Evolutionary conservation across 2,329 filamentous ascomycete species (phyloP).

Genomic region (Eutypa lata): DNA sequence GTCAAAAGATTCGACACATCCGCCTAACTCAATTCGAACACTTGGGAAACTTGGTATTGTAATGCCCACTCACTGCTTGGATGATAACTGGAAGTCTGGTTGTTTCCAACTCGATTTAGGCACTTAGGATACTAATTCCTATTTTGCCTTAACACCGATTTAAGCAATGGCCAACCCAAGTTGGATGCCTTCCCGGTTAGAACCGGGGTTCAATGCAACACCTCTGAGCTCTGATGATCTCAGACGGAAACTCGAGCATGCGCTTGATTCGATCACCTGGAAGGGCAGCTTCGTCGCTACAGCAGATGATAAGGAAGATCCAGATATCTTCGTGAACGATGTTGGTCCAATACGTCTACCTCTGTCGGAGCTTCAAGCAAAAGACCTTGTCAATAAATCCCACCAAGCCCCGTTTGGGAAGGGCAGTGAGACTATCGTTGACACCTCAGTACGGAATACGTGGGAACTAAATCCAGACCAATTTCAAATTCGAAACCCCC

Average conservation of each 20-base stretch:
- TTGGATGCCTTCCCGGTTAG: too few relatives aligned
- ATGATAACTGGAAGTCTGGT: too few relatives aligned
- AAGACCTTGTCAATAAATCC: conserved; percentile 23
- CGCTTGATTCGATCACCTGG: conserved; percentile 1
- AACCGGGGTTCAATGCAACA: too few relatives aligned
- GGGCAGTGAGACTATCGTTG: neutral
- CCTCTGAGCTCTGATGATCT: neutral
- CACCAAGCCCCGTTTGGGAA: neutral
- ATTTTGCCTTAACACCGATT: too few relatives aligned
- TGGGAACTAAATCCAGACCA: neutral
- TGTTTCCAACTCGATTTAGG: too few relatives aligned
- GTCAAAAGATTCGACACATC: too few relatives aligned
- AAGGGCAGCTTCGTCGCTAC: conserved; percentile 1
- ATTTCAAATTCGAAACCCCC: neutral
- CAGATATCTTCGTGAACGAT: conserved; percentile 7
- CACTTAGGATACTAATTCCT: too few relatives aligned
- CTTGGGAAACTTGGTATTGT: too few relatives aligned
- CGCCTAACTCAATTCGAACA: too few relatives aligned
- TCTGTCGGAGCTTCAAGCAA: conserved; percentile 19
- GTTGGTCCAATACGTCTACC: conserved; percentile 22
- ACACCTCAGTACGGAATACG: neutral
- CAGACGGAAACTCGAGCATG: neutral
- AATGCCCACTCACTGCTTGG: too few relatives aligned
- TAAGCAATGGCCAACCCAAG: too few relatives aligned
- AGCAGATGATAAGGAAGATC: neutral